A percentile compares a stretch with the other conserved stretches of the same genome.
Conservation (phyloP, 2,329 filamentous ascomycete species). For the Colletotrichum sublineola region DNA sequence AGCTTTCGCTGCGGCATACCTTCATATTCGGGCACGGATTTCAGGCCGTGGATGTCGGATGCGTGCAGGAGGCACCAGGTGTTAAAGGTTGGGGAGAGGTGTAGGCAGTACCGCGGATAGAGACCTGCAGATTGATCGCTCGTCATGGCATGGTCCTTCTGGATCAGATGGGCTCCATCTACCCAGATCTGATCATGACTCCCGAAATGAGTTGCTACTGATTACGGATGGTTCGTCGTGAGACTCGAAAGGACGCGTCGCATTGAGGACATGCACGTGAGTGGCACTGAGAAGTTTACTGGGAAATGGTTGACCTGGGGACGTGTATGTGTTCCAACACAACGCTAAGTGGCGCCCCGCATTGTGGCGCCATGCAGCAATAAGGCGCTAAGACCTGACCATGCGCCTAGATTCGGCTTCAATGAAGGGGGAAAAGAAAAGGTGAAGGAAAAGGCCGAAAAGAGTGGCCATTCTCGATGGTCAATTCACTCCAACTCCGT, state of each 20-base stretch:
- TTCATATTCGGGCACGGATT: constrained; percentile 64
- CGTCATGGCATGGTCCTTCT: constrained; percentile 64
- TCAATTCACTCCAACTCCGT: neutral
- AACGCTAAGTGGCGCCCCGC: constrained; percentile 25
- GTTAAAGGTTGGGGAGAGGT: constrained; percentile 71
- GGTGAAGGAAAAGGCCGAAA: neutral
- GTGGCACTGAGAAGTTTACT: neutral
- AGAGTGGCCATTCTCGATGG: neutral
- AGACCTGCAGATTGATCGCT: constrained; percentile 53
- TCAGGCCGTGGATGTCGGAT: constrained; percentile 63
- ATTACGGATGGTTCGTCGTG: neutral
- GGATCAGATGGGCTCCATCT: neutral
- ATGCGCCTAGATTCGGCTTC: neutral
- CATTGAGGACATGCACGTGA: neutral
- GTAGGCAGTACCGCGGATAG: constrained; percentile 75
- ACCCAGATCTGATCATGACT: neutral
- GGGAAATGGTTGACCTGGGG: constrained; percentile 32
- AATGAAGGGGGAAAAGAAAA: neutral
- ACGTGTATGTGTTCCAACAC: constrained; percentile 15
- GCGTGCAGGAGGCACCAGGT: constrained; percentile 70
- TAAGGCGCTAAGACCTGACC: neutral
- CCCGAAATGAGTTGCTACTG: neutral
- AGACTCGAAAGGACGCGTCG: constrained; percentile 12
- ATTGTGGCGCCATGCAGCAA: constrained; percentile 16
- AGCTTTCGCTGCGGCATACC: constrained; percentile 54